phyloP scores from a whole-genome alignment of 768 basidiomycete species.

The Mycena capillaripes region DNA sequence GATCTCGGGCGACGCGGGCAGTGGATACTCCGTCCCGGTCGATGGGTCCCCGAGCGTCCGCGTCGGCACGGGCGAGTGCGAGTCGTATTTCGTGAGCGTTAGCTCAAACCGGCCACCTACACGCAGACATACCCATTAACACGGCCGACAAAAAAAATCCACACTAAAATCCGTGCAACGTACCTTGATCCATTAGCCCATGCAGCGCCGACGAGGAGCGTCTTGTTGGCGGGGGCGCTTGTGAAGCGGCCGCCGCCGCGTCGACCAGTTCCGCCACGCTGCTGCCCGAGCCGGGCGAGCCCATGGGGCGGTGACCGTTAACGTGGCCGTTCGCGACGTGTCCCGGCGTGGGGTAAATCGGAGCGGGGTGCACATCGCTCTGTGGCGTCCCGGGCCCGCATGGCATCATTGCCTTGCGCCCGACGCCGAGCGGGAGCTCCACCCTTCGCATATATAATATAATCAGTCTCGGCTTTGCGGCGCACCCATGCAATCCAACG shows the following conservation, averaged over 20 bases:
- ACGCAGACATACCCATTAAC: neutral
- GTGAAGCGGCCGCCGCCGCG: slow-evolving; percentile 33
- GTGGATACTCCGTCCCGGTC: slow-evolving; percentile 50
- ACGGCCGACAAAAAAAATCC: neutral
- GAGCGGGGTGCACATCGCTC: slow-evolving; percentile 3
- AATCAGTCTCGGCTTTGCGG: neutral
- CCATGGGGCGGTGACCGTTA: neutral
- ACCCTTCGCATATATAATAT: slow-evolving; percentile 9
- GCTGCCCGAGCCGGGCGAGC: slow-evolving; percentile 23
- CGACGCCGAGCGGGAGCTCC: slow-evolving; percentile 57
- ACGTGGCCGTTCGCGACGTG: neutral
- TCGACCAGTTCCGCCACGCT: slow-evolving; percentile 37
- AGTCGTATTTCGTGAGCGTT: slow-evolving; percentile 52
- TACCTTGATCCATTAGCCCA: slow-evolving; percentile 68
- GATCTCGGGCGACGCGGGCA: slow-evolving; percentile 2
- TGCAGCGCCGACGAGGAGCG: slow-evolving; percentile 57
- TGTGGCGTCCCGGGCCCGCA: slow-evolving; percentile 44
- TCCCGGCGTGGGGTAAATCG: neutral
- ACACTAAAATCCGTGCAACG: neutral
- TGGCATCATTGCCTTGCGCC: slow-evolving; percentile 54
- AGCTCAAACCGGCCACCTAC: slow-evolving; percentile 66
- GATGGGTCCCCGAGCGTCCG: slow-evolving; percentile 59
- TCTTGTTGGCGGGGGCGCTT: slow-evolving; percentile 26
- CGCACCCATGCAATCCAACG: neutral
- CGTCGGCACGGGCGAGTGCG: slow-evolving; percentile 53